These are phyloP conservation scores for Saccharomycopsis malanga DNA, from an alignment of 805 yeast species.

Conservation along the genomic window DNA sequence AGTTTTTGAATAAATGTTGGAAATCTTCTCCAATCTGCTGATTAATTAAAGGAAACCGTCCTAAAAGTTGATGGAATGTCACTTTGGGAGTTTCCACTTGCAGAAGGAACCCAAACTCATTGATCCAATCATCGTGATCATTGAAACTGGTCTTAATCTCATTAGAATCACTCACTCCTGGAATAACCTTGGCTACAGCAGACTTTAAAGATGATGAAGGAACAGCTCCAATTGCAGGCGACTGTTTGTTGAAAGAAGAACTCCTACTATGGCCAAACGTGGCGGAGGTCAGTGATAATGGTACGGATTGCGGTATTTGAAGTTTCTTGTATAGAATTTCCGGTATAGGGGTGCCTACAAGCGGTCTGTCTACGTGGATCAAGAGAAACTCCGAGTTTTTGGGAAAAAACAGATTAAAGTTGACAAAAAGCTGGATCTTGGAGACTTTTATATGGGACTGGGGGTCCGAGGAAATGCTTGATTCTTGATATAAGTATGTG, in stretches of 20 bases:
- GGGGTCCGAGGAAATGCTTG: neutral
- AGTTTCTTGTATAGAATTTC: constrained; percentile 6
- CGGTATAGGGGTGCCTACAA: constrained; percentile 37
- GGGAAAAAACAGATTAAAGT: constrained; percentile 55
- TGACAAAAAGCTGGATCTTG: constrained; percentile 40
- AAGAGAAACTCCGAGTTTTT: constrained; percentile 50
- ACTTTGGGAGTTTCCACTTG: constrained; percentile 10
- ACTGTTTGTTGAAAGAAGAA: neutral
- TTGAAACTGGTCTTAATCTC: neutral
- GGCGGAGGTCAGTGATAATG: neutral
- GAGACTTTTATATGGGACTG: constrained; percentile 34
- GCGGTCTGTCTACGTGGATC: constrained; percentile 49
- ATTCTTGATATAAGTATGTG: too few relatives aligned
- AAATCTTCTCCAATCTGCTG: constrained; percentile 35
- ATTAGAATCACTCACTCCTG: neutral
- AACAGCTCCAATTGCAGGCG: neutral
- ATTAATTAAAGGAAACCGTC: constrained; percentile 34
- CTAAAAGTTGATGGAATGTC: constrained; percentile 34
- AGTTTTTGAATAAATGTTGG: constrained; percentile 33
- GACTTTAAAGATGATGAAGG: neutral
- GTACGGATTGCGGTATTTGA: neutral
- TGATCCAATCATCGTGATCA: neutral
- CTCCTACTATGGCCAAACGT: constrained; percentile 6
- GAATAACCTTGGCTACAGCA: neutral
- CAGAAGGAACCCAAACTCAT: neutral